Evolutionary conservation across 129 eudicot species (phyloP).

Genomic region (Daucus carota): DH1_v3.0 NC_030387.2:24809501-24810000

Average conservation of each 20-base stretch:
- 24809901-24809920: neutral
- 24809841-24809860: neutral
- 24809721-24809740: conserved; percentile 86
- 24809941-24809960: neutral
- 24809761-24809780: conserved; percentile 15
- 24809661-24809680: conserved; percentile 84
- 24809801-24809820: neutral
- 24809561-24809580: conserved; percentile 57
- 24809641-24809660: conserved; percentile 95
- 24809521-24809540: too few relatives aligned
- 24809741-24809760: conserved; percentile 90
- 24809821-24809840: neutral
- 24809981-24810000: neutral
- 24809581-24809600: conserved; percentile 81
- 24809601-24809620: conserved; percentile 93
- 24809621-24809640: conserved; percentile 94
- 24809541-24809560: conserved; percentile 45
- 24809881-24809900: neutral
- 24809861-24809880: neutral
- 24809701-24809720: conserved; percentile 98
- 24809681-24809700: conserved; percentile 76
- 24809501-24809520: neutral
- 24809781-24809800: neutral
- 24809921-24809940: neutral
- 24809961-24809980: neutral